These are phyloP conservation scores for Millerozyma miso DNA, from an alignment of 805 yeast species.

Conservation along the genomic window DNA sequence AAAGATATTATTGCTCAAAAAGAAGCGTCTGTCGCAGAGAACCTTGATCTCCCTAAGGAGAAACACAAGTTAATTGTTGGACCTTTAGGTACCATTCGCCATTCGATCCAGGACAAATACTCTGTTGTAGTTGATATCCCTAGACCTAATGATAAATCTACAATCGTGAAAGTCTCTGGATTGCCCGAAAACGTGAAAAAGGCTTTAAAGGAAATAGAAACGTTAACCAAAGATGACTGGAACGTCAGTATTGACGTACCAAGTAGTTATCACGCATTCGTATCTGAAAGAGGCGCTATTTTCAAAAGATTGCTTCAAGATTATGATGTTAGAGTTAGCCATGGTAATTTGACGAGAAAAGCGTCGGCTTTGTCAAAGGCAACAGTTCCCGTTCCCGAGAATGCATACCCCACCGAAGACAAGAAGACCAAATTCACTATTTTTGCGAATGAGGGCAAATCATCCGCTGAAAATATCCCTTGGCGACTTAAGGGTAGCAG, in stretches of 20 bases:
- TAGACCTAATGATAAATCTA: conserved; percentile 46
- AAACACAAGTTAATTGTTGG: conserved; percentile 79
- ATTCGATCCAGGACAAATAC: conserved; percentile 65
- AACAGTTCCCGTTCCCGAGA: conserved; percentile 45
- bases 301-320: conserved; percentile 51
- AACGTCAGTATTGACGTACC: conserved; percentile 56
- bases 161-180: conserved; percentile 57
- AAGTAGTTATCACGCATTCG: conserved; percentile 50
- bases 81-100: conserved; percentile 71
- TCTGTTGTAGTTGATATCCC: conserved; percentile 67
- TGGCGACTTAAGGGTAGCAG: conserved; percentile 64
- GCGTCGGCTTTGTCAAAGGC: conserved; percentile 49
- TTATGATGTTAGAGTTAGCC: conserved; percentile 54
- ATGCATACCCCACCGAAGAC: conserved; percentile 39
- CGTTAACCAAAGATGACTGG: conserved; percentile 59
- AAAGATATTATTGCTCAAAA: conserved; percentile 57
- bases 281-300: conserved; percentile 65
- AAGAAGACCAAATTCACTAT: conserved; percentile 43
- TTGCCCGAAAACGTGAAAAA: conserved; percentile 59
- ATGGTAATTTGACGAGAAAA: conserved; percentile 46
- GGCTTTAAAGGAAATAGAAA: conserved; percentile 58
- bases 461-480: conserved; percentile 35
- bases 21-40: conserved; percentile 54
- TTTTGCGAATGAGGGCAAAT: conserved; percentile 16
- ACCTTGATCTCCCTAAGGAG: conserved; percentile 59